Percentiles rank a stretch among this genome's conserved stretches.
phyloP scores from a whole-genome alignment of 441 rosid species.

The Capsella rubella region DNA sequence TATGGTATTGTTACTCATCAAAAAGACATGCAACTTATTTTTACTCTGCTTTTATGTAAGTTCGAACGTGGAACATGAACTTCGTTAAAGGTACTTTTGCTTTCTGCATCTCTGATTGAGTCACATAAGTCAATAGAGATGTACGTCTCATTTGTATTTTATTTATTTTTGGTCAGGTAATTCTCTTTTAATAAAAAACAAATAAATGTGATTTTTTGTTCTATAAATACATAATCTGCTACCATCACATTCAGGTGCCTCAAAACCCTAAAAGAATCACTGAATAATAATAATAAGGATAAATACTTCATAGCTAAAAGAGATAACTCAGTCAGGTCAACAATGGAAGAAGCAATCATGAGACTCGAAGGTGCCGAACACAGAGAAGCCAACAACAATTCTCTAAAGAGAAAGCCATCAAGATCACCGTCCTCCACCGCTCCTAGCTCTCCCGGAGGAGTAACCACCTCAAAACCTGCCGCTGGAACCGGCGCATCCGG shows the following conservation, averaged over 20 bases:
- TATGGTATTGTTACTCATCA: slow-evolving; percentile 2
- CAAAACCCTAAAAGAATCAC: slow-evolving; percentile 30
- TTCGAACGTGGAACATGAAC: slow-evolving; percentile 37
- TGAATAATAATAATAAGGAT: not conserved
- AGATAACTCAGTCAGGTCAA: slow-evolving; percentile 14
- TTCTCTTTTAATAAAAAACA: not conserved
- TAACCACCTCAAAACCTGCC: slow-evolving; percentile 37
- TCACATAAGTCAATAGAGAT: slow-evolving; percentile 25
- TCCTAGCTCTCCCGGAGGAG: slow-evolving; percentile 34
- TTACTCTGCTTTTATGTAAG: slow-evolving; percentile 12
- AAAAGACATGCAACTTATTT: slow-evolving; percentile 31
- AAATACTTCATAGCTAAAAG: not conserved
- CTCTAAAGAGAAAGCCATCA: slow-evolving; percentile 41
- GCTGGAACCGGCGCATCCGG: slow-evolving; percentile 30
- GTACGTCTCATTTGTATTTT: not conserved
- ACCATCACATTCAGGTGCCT: slow-evolving; percentile 42
- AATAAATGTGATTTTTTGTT: not conserved
- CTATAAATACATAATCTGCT: slow-evolving; percentile 39
- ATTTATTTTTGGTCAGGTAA: not conserved
- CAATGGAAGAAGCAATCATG: slow-evolving; percentile 44
- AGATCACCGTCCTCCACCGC: slow-evolving; percentile 33
- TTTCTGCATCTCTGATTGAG: slow-evolving; percentile 20
- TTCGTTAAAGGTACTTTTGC: slow-evolving; percentile 25
- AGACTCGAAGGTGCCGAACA: slow-evolving; percentile 43
- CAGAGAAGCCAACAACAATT: slow-evolving; percentile 30